Evolutionary conservation across 371 early-diverging fungal species (phyloP).

Genomic region (Mortierella sp.): DNA sequence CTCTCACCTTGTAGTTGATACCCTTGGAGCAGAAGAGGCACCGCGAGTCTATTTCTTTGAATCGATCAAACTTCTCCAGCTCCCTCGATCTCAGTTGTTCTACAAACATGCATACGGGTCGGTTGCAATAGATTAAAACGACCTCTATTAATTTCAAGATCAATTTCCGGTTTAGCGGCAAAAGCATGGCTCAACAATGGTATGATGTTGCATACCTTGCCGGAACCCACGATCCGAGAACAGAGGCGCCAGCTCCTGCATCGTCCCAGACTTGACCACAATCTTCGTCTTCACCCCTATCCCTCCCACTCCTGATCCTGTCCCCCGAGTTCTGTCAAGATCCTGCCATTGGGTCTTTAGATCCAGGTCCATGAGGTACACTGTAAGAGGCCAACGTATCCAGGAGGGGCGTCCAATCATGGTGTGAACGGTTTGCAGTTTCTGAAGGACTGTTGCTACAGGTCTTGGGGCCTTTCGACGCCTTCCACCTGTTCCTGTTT

Average conservation of each 20-base stretch:
- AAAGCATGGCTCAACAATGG: not conserved
- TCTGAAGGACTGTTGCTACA: slow-evolving; percentile 25
- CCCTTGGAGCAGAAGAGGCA: slow-evolving; percentile 29
- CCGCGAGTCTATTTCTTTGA: slow-evolving; percentile 9
- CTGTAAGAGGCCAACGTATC: slow-evolving; percentile 43
- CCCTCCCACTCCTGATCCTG: not conserved
- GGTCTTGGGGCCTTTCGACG: slow-evolving; percentile 13
- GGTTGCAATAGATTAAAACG: not conserved
- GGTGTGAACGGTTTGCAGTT: slow-evolving; percentile 20
- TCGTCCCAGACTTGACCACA: slow-evolving; percentile 14
- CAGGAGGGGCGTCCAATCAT: slow-evolving; percentile 44
- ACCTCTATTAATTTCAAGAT: not conserved
- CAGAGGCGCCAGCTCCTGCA: slow-evolving; percentile 18
- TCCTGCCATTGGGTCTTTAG: slow-evolving; percentile 21
- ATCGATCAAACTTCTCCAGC: slow-evolving; percentile 6
- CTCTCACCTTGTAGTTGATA: slow-evolving; percentile 36
- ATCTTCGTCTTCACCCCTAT: not conserved
- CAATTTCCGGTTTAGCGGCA: not conserved
- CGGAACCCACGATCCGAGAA: slow-evolving; percentile 18
- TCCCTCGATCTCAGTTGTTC: slow-evolving; percentile 13
- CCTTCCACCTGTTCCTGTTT: not conserved
- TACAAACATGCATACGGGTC: not conserved
- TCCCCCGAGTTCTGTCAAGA: not conserved
- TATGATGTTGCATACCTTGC: slow-evolving; percentile 9
- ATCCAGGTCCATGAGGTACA: slow-evolving; percentile 31